Conservation (phyloP, 1,284 basidiomycete genomes). For the Sparassis latifolia region DNA sequence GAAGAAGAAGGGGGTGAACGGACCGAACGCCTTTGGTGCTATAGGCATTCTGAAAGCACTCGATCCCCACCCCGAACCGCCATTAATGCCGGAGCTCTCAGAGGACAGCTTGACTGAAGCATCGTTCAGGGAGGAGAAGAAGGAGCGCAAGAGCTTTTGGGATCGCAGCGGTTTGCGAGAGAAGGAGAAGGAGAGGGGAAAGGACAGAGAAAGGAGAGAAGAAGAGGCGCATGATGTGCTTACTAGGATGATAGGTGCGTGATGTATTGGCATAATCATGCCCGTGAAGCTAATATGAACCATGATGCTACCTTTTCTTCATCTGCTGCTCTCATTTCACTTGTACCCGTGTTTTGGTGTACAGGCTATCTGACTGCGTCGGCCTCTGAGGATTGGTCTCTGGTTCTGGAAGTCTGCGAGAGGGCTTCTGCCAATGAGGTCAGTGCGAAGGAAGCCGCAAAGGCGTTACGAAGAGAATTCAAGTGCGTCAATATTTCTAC, state of each 20-base stretch:
- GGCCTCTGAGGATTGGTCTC: conserved; percentile 69
- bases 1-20: conserved; percentile 27
- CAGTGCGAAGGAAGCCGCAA: conserved; percentile 69
- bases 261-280: neutral
- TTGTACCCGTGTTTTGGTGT: neutral
- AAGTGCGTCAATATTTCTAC: conserved; percentile 40
- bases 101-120: conserved; percentile 25
- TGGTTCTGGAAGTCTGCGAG: conserved; percentile 75
- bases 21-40: conserved; percentile 28
- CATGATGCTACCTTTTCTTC: neutral
- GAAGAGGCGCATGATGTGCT: conserved; percentile 45
- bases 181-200: conserved; percentile 20
- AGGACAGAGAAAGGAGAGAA: conserved; percentile 28
- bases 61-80: conserved; percentile 35
- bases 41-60: conserved; percentile 52
- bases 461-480: conserved; percentile 69
- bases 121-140: conserved; percentile 33
- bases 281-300: too few species aligned
- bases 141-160: conserved; percentile 49
- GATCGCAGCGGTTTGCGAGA: conserved; percentile 32
- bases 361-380: conserved; percentile 70
- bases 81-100: conserved; percentile 15
- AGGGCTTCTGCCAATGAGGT: conserved; percentile 57
- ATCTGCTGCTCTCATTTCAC: neutral
- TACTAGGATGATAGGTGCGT: conserved; percentile 63